Conservation (phyloP, 2,329 filamentous ascomycete species). For the Chaetomium globosum region DNA sequence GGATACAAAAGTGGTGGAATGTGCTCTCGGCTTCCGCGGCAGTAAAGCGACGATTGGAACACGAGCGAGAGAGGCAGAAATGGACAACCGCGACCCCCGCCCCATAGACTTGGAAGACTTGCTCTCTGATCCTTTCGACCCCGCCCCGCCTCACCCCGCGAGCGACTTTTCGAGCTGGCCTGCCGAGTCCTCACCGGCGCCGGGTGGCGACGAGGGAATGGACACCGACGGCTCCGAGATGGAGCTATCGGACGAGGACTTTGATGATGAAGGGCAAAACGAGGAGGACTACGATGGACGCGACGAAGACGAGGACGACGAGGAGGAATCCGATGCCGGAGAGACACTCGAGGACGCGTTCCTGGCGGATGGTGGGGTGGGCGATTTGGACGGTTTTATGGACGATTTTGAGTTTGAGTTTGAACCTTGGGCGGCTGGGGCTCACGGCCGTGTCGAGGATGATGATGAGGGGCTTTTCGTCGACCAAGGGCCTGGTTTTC, state of each 20-base stretch:
- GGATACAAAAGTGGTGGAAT: not conserved
- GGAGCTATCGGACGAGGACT: not conserved
- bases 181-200: slow-evolving; percentile 5
- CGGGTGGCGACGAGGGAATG: not conserved
- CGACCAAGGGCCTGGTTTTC: not conserved
- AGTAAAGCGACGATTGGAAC: slow-evolving; percentile 3
- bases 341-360: not conserved
- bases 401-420: no score
- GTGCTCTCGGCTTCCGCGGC: not conserved
- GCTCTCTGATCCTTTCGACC: slow-evolving; percentile 14
- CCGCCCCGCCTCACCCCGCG: slow-evolving; percentile 6
- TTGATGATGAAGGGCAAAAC: slow-evolving; percentile 8
- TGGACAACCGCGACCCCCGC: not conserved
- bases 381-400: no score
- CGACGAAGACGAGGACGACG: slow-evolving; percentile 2
- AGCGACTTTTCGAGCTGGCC: slow-evolving; percentile 17
- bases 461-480: slow-evolving; percentile 12
- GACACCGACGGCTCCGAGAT: slow-evolving; percentile 7
- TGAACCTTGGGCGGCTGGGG: not conserved
- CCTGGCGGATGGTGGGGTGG: no score
- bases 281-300: not conserved
- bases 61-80: not conserved
- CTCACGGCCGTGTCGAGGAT: not conserved
- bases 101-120: slow-evolving; percentile 13
- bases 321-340: not conserved